Percentiles rank a stretch among this genome's conserved stretches.
Conservation (phyloP, 2,329 filamentous ascomycete genomes). For the Penicillium sp. region DNA sequence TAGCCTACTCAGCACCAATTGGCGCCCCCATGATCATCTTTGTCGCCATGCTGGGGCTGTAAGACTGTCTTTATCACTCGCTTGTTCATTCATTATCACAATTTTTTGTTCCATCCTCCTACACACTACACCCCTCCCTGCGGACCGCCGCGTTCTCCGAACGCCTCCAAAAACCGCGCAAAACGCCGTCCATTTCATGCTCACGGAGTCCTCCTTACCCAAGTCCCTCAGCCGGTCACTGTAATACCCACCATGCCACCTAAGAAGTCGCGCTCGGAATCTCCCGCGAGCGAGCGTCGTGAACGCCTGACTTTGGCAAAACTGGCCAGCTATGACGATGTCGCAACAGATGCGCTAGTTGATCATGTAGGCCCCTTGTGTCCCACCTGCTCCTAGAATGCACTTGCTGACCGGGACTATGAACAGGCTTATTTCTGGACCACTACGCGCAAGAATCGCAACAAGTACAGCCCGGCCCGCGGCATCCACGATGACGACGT, state of each 20-base stretch:
- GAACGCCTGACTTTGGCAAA: constrained; percentile 81
- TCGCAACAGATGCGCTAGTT: constrained; percentile 90
- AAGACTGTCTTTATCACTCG: background rate
- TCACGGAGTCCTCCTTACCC: background rate
- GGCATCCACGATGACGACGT: constrained; percentile 69
- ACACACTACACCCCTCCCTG: constrained; percentile 4
- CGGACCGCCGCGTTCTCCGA: background rate
- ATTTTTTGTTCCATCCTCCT: background rate
- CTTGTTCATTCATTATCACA: background rate
- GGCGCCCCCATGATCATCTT: constrained; percentile 3
- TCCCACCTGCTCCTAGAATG: background rate
- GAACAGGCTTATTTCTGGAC: constrained; percentile 92
- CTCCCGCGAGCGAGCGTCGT: constrained; percentile 47
- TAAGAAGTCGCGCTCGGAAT: constrained; percentile 33
- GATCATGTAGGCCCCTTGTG: constrained; percentile 72
- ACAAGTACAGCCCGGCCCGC: constrained; percentile 79
- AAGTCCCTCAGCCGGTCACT: background rate
- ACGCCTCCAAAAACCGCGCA: background rate
- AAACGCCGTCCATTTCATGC: background rate
- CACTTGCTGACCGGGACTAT: constrained; percentile 20
- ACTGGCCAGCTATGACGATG: constrained; percentile 90
- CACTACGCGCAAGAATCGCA: constrained; percentile 88
- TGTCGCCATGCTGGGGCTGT: constrained; percentile 8
- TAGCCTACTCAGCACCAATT: constrained; percentile 11
- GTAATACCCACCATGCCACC: constrained; percentile 33